Percentiles rank a stretch among this genome's conserved stretches.
Evolutionary conservation across 306 rosid genomes (phyloP).

Genomic region (Lathyrus sativus): DNA sequence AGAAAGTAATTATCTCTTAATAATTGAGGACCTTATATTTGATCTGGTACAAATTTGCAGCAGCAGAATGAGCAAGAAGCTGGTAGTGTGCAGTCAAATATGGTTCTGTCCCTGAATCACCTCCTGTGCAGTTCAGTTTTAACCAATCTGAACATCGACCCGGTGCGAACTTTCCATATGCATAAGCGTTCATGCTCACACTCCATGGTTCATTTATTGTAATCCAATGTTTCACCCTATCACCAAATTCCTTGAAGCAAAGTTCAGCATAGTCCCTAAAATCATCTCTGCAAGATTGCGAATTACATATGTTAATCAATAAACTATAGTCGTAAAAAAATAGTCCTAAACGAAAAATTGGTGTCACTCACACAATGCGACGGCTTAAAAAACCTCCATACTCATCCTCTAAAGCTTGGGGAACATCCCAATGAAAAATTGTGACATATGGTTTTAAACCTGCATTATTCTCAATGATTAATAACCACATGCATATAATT

Average conservation of each 20-base stretch:
- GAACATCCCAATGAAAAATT: slow-evolving; percentile 68
- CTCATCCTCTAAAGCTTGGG: slow-evolving; percentile 59
- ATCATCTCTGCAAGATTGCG: slow-evolving; percentile 28
- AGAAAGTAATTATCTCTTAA: background rate
- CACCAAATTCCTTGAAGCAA: slow-evolving; percentile 52
- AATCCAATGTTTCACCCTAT: slow-evolving; percentile 63
- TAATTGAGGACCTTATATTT: slow-evolving; percentile 11
- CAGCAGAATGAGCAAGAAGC: slow-evolving; percentile 36
- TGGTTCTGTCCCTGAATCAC: slow-evolving; percentile 35
- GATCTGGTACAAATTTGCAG: background rate
- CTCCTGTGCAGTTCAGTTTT: slow-evolving; percentile 30
- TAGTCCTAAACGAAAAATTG: background rate
- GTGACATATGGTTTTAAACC: slow-evolving; percentile 60
- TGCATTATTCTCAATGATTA: slow-evolving; percentile 3
- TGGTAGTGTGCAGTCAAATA: slow-evolving; percentile 30
- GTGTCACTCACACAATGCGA: slow-evolving; percentile 35
- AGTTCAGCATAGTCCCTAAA: slow-evolving; percentile 35
- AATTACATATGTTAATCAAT: background rate
- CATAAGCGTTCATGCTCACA: slow-evolving; percentile 42
- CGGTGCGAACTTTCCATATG: slow-evolving; percentile 19
- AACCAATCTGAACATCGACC: slow-evolving; percentile 39
- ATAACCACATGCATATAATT: background rate
- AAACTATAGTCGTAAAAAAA: background rate
- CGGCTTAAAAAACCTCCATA: slow-evolving; percentile 55
- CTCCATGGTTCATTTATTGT: slow-evolving; percentile 59